Evolutionary conservation across 83 land plant species (phyloP).

Genomic region (Picea abies): DNA sequence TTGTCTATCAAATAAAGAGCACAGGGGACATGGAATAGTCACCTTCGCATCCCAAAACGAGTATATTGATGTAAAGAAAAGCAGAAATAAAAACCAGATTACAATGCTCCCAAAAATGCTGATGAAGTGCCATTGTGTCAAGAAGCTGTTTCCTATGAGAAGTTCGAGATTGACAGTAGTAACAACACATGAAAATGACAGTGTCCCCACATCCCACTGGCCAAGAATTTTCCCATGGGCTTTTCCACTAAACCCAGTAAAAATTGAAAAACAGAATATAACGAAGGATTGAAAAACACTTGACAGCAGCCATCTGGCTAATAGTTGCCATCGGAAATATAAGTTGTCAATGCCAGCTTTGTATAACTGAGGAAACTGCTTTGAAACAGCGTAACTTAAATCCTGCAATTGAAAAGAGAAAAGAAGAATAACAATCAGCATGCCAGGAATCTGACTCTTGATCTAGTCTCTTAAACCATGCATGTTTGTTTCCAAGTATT

Average conservation of each 20-base stretch:
- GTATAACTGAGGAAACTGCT: conserved; percentile 30
- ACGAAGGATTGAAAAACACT: conserved; percentile 26
- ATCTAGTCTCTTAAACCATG: not conserved
- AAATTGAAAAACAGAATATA: conserved; percentile 20
- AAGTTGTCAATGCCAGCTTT: conserved; percentile 23
- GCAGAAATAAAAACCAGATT: conserved; percentile 25
- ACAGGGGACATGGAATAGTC: not conserved
- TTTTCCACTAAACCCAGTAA: conserved; percentile 2
- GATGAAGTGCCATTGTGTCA: conserved; percentile 30
- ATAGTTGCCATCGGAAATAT: conserved; percentile 28
- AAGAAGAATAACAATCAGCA: not conserved
- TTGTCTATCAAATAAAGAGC: not conserved
- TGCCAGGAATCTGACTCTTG: too few relatives aligned
- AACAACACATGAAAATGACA: conserved; percentile 26
- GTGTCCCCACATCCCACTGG: conserved; percentile 28
- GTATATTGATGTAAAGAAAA: conserved; percentile 17
- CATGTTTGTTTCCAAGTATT: not conserved
- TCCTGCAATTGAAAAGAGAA: conserved; percentile 21
- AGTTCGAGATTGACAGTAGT: conserved; percentile 21
- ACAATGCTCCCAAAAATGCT: conserved; percentile 33
- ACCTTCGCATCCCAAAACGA: conserved; percentile 19
- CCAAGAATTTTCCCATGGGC: conserved; percentile 23
- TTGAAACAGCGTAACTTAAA: conserved; percentile 22
- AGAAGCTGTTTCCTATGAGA: conserved; percentile 13
- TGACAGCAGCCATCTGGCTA: conserved; percentile 23